phyloP scores from a whole-genome alignment of 805 yeast genomes.

The Candida lessepsii region DNA sequence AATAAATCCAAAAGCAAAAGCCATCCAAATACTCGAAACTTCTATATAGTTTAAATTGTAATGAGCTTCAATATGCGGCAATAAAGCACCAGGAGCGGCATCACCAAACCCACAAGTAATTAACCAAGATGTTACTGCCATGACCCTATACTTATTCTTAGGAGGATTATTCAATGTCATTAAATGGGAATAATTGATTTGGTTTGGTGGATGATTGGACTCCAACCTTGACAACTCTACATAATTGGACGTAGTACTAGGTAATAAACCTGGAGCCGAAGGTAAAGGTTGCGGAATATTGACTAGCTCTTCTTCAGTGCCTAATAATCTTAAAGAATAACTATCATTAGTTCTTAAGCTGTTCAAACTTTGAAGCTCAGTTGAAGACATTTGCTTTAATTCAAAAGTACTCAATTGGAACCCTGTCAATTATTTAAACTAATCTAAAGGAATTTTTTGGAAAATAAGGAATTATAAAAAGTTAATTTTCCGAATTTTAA shows the following conservation, averaged over 20 bases:
- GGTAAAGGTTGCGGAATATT: slow-evolving; percentile 9
- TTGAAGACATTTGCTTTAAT: no score
- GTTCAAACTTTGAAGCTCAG: slow-evolving; percentile 5
- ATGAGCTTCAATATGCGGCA: slow-evolving; percentile 51
- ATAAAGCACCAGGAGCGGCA: slow-evolving; percentile 60
- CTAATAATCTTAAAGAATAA: background rate
- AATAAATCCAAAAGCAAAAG: slow-evolving; percentile 55
- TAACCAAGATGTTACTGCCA: slow-evolving; percentile 41
- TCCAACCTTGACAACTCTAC: background rate
- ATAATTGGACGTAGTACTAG: slow-evolving; percentile 3
- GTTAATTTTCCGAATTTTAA: no score
- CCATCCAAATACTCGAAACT: slow-evolving; percentile 58
- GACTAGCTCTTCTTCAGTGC: slow-evolving; percentile 2
- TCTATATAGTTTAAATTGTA: slow-evolving; percentile 49
- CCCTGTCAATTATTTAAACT: no score
- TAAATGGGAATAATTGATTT: background rate
- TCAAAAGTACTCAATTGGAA: no score
- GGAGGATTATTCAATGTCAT: slow-evolving; percentile 47
- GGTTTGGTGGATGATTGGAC: slow-evolving; percentile 1
- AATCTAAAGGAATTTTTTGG: no score
- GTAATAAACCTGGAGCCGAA: slow-evolving; percentile 7
- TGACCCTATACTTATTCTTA: slow-evolving; percentile 40
- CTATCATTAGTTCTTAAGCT: slow-evolving; percentile 1
- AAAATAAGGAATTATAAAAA: no score
- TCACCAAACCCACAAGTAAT: slow-evolving; percentile 48